Evolutionary conservation across 805 yeast species (phyloP), one percentile per base, ranked within the genome.

Genomic region (Monosporozyma aerobia): DNA sequence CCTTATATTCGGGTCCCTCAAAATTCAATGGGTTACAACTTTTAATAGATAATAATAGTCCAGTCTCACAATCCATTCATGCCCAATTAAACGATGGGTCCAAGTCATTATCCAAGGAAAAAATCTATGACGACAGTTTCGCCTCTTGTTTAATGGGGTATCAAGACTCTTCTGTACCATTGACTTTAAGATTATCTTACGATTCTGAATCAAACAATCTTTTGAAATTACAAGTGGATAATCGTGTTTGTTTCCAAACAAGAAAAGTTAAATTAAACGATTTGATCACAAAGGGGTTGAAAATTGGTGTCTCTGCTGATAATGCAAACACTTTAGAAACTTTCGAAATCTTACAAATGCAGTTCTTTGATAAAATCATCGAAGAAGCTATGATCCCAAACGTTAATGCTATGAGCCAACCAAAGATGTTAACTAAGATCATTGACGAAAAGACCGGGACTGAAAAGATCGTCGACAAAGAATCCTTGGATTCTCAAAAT

Each of bases 91-190:
- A 78, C 59, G 92, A 85, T 65, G 86, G 86, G 0, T 53, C 79
- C 0, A 67, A 68, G 29, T 64, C 64, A 11, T 63, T 71, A 9
- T 40, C 53, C 1, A 51, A 56, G 16, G 56, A 57, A 2, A 59
- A 58, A 7, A 61, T 71, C 6, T 69, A 72, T 52, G 63, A 64
- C 1, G 54, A 61, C 41, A 63, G 80, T 0, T 71, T 83, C 57
- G 86, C 84, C 0, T 73, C 78, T 10, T 83, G 88, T 69, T 65
- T 72, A 16, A 65, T 82, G 59, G 72, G 74, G 11, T 86, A 78
- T 59, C 83, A 85, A 64, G 82, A 80, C 59, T 80, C 89, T 0
- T 80, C 80, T 56, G 87, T 85, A 3, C 94, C 95, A 16, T 71
- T 79, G 32, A 83, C 87, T 1, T 51, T 85, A 14, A 79, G 90